Percentiles rank a stretch among this genome's conserved stretches.
These are phyloP conservation scores for Wickerhamomyces bisporus DNA, from an alignment of 805 yeast species.

Conservation along the genomic window DNA sequence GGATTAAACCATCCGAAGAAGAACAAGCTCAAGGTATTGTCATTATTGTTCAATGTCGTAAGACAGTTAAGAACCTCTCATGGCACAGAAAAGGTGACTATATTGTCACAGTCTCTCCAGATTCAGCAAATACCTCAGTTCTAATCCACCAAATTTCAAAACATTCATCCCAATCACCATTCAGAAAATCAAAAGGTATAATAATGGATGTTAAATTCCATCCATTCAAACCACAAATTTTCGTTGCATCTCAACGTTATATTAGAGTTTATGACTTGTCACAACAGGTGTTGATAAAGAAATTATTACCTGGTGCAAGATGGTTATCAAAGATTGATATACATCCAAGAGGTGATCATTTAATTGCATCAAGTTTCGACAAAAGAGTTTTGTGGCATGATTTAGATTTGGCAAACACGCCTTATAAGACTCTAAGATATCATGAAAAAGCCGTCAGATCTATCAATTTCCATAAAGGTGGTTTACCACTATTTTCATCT, in stretches of 20 bases:
- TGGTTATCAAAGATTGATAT: conserved; percentile 90
- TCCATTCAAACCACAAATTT: conserved; percentile 90
- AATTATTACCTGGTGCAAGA: conserved; percentile 90
- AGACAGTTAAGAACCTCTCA: conserved; percentile 70
- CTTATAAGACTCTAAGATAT: conserved; percentile 92
- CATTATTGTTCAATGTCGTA: conserved; percentile 63
- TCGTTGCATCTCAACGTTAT: conserved; percentile 91
- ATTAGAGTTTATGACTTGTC: conserved; percentile 87
- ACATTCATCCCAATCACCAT: conserved; percentile 94
- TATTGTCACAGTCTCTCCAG: conserved; percentile 95
- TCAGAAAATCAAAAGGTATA: conserved; percentile 87
- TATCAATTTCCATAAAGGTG: conserved; percentile 79
- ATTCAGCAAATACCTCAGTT: conserved; percentile 81
- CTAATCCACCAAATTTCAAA: conserved; percentile 91
- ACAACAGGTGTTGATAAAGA: conserved; percentile 77
- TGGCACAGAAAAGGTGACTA: conserved; percentile 99
- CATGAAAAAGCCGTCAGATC: conserved; percentile 93
- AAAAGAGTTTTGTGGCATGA: conserved; percentile 97
- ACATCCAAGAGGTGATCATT: conserved; percentile 95
- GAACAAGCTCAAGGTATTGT: conserved; percentile 66
- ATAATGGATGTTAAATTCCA: conserved; percentile 96
- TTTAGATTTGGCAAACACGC: conserved; percentile 80
- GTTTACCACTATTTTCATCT: conserved; percentile 85
- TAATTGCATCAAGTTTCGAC: conserved; percentile 88
- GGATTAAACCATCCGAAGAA: conserved; percentile 72